A percentile compares a stretch with the other conserved stretches of the same genome.
Evolutionary conservation across 176 grass and related monocot genomes (phyloP).

Genomic region (Aegilops sharonensis): DNA sequence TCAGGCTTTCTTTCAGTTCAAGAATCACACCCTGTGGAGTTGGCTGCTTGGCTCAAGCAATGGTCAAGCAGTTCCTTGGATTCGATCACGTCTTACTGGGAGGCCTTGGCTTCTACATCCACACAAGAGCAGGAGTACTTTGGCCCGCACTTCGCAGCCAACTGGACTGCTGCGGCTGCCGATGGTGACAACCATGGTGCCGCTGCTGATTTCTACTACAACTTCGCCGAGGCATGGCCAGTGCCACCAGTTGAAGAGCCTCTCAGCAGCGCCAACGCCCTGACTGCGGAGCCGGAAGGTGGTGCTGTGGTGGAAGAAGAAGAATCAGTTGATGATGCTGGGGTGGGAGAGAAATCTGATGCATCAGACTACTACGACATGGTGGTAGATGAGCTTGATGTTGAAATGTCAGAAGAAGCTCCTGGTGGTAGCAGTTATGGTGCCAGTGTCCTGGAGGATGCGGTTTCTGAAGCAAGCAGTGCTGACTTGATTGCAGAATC

Average conservation of each 20-base stretch:
- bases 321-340: too few species aligned
- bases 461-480: not conserved
- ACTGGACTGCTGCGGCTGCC: slow-evolving; percentile 47
- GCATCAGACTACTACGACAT: not conserved
- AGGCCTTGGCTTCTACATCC: slow-evolving; percentile 11
- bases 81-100: slow-evolving; percentile 37
- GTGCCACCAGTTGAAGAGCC: slow-evolving; percentile 7
- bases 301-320: not conserved
- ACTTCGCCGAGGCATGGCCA: slow-evolving; percentile 23
- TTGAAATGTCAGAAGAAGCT: slow-evolving; percentile 28
- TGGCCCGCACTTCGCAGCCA: slow-evolving; percentile 40
- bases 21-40: slow-evolving; percentile 50
- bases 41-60: slow-evolving; percentile 53
- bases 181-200: slow-evolving; percentile 29
- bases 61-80: slow-evolving; percentile 57
- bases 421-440: not conserved
- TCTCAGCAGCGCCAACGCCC: not conserved
- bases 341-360: not conserved
- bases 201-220: slow-evolving; percentile 31
- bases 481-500: not conserved
- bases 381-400: slow-evolving; percentile 15
- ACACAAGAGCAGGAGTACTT: slow-evolving; percentile 30
- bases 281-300: slow-evolving; percentile 17
- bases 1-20: slow-evolving; percentile 47
- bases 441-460: not conserved